A percentile compares a stretch with the other conserved stretches of the same genome.
Evolutionary conservation across 2,329 filamentous ascomycete species (phyloP).

Genomic region (Colletotrichum noveboracense): DNA sequence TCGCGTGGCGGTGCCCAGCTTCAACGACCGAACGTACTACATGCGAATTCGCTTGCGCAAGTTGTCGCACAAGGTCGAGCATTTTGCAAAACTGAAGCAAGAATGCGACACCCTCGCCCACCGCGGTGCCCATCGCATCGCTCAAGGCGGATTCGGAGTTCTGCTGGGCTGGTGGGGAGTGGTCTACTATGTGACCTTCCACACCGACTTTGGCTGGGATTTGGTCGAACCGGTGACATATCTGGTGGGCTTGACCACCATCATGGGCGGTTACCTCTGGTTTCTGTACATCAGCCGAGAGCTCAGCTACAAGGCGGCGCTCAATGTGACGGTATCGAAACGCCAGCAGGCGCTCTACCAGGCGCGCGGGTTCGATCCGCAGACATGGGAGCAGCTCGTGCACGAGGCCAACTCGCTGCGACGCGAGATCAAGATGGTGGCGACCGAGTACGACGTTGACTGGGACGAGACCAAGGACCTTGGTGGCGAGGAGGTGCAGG

Average conservation of each 20-base stretch:
- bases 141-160: constrained; percentile 77
- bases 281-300: constrained; percentile 93
- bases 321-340: constrained; percentile 84
- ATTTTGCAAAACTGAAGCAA: constrained; percentile 75
- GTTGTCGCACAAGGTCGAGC: constrained; percentile 70
- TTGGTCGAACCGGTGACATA: constrained; percentile 92
- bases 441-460: constrained; percentile 87
- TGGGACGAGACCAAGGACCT: constrained; percentile 83
- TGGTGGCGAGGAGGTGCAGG: constrained; percentile 67
- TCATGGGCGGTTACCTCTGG: constrained; percentile 92
- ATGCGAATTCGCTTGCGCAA: constrained; percentile 78
- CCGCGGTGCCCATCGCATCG: constrained; percentile 77
- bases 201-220: constrained; percentile 86
- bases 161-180: constrained; percentile 81
- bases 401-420: constrained; percentile 81
- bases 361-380: constrained; percentile 74
- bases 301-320: constrained; percentile 83
- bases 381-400: constrained; percentile 78
- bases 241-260: constrained; percentile 81
- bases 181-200: constrained; percentile 76
- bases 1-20: constrained; percentile 81
- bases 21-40: constrained; percentile 90
- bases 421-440: constrained; percentile 79
- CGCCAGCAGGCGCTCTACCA: constrained; percentile 81
- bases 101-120: constrained; percentile 84